These are phyloP conservation scores for Debaryomyces sp. DNA, from an alignment of 1,139 yeast genomes.

Conservation along the genomic window DNA sequence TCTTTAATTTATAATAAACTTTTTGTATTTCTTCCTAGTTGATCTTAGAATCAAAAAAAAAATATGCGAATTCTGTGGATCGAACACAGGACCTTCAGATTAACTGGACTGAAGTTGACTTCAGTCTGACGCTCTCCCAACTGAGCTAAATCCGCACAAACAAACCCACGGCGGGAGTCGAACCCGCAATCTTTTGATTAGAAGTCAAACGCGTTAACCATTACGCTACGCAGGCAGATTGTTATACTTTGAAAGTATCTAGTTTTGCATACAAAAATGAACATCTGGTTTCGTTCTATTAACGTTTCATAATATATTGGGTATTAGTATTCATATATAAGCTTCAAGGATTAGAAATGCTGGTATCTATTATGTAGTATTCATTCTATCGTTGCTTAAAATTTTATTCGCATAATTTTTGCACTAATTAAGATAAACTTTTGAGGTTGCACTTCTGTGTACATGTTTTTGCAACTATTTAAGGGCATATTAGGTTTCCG, in stretches of 20 bases:
- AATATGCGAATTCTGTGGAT: conserved; percentile 53
- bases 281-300: no score
- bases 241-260: background rate
- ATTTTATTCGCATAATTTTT: background rate
- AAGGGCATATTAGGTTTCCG: background rate
- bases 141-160: conserved; percentile 69
- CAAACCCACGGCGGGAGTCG: conserved; percentile 50
- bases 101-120: conserved; percentile 43
- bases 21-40: conserved; percentile 9
- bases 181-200: conserved; percentile 50
- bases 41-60: conserved; percentile 12
- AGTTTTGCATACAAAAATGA: background rate
- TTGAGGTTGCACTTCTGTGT: conserved; percentile 5
- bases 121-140: conserved; percentile 92
- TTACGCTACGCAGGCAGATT: conserved; percentile 42
- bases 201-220: conserved; percentile 52
- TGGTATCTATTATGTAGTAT: no score
- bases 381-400: background rate
- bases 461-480: conserved; percentile 7
- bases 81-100: conserved; percentile 62
- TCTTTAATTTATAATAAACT: conserved; percentile 3
- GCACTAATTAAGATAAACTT: background rate
- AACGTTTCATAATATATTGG: background rate
- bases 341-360: no score
- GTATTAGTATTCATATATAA: background rate